phyloP scores from a whole-genome alignment of 108 stramenopile species.

The Epithemia pelagica region DNA sequence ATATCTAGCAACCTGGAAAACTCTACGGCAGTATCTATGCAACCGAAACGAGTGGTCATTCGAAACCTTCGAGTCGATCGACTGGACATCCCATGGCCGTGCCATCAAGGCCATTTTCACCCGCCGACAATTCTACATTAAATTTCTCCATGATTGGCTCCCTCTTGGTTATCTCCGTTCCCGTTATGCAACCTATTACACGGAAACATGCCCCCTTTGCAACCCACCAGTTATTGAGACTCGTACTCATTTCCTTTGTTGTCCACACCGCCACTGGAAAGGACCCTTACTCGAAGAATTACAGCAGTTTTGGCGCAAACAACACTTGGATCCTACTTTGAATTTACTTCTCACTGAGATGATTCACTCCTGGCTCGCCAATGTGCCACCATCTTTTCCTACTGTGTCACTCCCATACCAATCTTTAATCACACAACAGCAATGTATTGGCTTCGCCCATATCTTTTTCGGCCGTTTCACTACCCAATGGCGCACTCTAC shows the following conservation, averaged over 20 bases:
- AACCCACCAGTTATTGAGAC: not conserved
- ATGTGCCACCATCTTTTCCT: not conserved
- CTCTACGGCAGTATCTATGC: too few species aligned
- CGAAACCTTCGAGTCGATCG: too few species aligned
- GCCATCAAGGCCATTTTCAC: not conserved
- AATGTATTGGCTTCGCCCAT: not conserved
- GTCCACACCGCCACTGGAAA: not conserved
- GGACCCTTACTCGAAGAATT: not conserved
- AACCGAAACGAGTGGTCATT: too few species aligned
- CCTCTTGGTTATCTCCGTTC: not conserved
- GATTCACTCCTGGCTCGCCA: not conserved
- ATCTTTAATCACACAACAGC: not conserved
- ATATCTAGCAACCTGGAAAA: too few species aligned
- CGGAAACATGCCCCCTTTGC: not conserved
- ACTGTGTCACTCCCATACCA: not conserved
- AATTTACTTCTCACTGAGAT: not conserved
- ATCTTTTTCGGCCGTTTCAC: not conserved
- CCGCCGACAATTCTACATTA: not conserved
- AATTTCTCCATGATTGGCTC: not conserved
- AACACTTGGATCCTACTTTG: not conserved
- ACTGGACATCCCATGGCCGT: not conserved
- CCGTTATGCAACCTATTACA: not conserved
- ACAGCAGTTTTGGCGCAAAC: not conserved
- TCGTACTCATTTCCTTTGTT: not conserved
- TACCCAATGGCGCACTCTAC: too few species aligned